Conservation (phyloP, 331 rosid species). For the Acacia concinna region DNA sequence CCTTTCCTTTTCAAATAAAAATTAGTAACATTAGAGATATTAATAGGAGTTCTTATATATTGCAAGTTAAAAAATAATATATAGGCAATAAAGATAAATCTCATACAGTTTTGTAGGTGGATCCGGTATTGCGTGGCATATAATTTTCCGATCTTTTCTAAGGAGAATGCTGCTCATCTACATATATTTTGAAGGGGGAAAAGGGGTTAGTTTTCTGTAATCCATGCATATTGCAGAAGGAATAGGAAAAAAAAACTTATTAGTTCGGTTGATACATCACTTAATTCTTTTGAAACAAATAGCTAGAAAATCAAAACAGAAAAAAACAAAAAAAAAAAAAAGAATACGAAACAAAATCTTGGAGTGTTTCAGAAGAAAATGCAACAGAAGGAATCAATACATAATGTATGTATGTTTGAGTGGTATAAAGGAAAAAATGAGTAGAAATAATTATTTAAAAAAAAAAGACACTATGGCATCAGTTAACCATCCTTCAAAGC, state of each 20-base stretch:
- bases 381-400: background rate
- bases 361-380: background rate
- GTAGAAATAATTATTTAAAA: too few relatives aligned
- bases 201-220: background rate
- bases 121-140: conserved; percentile 28
- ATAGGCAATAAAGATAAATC: background rate
- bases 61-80: background rate
- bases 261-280: background rate
- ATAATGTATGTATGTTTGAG: background rate
- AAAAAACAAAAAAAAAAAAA: too few relatives aligned
- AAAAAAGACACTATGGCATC: background rate
- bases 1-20: background rate
- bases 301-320: background rate
- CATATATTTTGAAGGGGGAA: conserved; percentile 11
- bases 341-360: background rate
- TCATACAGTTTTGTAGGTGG: conserved; percentile 45
- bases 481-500: background rate
- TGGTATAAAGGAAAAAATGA: background rate
- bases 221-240: background rate
- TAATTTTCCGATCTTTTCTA: conserved; percentile 42
- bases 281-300: background rate
- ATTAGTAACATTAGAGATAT: background rate
- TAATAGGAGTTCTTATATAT: background rate
- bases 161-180: conserved; percentile 36
- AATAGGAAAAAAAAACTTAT: background rate